These are phyloP conservation scores for Mikania micrantha DNA, from an alignment of 129 eudicot genomes.

Conservation along the genomic window DNA sequence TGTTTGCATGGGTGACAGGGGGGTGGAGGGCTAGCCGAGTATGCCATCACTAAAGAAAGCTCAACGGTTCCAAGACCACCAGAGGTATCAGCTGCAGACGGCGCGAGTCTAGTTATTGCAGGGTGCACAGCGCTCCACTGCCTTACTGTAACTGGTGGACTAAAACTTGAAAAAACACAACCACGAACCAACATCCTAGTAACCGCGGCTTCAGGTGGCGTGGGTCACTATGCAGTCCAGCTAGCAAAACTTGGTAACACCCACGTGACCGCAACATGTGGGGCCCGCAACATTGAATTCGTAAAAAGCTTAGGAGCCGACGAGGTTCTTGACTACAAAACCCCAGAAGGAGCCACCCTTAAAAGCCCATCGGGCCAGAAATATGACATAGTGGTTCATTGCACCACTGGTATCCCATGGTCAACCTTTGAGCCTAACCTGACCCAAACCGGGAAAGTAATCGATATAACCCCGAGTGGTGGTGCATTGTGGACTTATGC, in stretches of 20 bases:
- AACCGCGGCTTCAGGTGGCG: conserved; percentile 81
- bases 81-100: conserved; percentile 63
- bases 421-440: conserved; percentile 53
- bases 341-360: conserved; percentile 65
- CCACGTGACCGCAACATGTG: conserved; percentile 65
- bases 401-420: conserved; percentile 58
- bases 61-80: conserved; percentile 51
- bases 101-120: conserved; percentile 51
- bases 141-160: conserved; percentile 38
- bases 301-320: conserved; percentile 70
- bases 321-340: conserved; percentile 64
- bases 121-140: conserved; percentile 57
- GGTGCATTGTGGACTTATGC: conserved; percentile 44
- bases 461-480: conserved; percentile 46
- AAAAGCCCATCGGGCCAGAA: conserved; percentile 67
- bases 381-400: conserved; percentile 51
- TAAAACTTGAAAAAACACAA: conserved; percentile 48
- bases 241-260: conserved; percentile 68
- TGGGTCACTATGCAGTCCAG: conserved; percentile 77
- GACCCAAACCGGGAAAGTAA: conserved; percentile 49
- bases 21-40: conserved; percentile 71
- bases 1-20: conserved; percentile 32
- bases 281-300: conserved; percentile 61
- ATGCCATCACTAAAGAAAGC: conserved; percentile 45
- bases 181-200: conserved; percentile 46